Conservation (phyloP, 305 asterid species). For the Lippia alba region DNA sequence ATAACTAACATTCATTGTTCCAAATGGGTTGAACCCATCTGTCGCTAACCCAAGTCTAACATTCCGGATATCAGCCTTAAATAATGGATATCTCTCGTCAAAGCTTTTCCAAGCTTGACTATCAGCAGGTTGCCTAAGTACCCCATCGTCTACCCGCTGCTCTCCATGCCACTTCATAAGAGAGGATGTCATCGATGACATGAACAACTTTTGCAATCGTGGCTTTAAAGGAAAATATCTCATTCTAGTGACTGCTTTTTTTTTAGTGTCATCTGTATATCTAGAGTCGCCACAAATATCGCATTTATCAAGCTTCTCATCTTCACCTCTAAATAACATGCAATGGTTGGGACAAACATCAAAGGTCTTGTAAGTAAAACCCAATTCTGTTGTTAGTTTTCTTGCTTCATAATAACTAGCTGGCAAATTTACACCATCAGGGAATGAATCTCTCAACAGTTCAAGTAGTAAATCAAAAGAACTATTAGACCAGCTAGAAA, state of each 20-base stretch:
- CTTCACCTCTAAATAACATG: conserved; percentile 4
- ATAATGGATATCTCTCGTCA: not conserved
- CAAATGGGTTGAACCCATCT: conserved; percentile 3
- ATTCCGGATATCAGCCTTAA: not conserved
- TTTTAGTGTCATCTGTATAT: not conserved
- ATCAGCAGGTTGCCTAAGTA: conserved; percentile 2
- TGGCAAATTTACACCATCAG: not conserved
- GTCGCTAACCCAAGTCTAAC: not conserved
- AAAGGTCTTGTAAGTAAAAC: not conserved
- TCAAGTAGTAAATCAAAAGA: not conserved
- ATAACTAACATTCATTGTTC: not conserved
- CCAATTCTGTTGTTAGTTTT: not conserved
- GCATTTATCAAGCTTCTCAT: not conserved
- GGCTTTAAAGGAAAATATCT: conserved; percentile 21
- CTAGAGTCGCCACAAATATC: conserved; percentile 7
- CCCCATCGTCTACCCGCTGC: not conserved
- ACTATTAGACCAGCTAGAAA: not conserved
- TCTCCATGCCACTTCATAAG: conserved; percentile 11
- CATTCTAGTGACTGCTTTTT: not conserved
- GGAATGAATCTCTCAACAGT: not conserved
- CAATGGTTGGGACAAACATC: not conserved
- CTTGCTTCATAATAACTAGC: not conserved
- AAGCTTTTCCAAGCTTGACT: not conserved
- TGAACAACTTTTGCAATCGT: not conserved
- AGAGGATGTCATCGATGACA: not conserved